Percentiles rank a stretch among this genome's conserved stretches.
Conservation (phyloP, 2,329 filamentous ascomycete species). For the Rhynchosporium graminicola region DNA sequence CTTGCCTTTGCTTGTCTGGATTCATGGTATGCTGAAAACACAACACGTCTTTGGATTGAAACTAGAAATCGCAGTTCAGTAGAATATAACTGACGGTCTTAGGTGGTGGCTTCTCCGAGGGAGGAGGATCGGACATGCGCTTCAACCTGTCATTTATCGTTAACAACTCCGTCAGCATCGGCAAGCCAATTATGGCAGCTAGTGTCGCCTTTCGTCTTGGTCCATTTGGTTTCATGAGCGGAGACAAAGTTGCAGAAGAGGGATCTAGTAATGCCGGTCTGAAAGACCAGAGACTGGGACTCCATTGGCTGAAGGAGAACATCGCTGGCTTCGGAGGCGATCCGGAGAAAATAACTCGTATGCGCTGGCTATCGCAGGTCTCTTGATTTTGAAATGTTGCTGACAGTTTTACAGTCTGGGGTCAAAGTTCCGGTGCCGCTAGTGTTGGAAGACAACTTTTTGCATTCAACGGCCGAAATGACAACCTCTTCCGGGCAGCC, state of each 20-base stretch:
- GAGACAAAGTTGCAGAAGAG: slow-evolving; percentile 50
- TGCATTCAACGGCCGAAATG: neutral
- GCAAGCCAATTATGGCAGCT: slow-evolving; percentile 46
- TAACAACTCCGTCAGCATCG: slow-evolving; percentile 43
- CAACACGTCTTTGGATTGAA: too few relatives aligned
- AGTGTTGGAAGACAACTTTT: neutral
- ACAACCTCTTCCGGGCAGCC: neutral
- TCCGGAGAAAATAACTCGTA: slow-evolving; percentile 37
- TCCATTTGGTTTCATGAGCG: slow-evolving; percentile 66
- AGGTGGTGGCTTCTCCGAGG: slow-evolving; percentile 26
- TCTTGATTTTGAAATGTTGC: too few relatives aligned
- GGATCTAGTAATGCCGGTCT: slow-evolving; percentile 63
- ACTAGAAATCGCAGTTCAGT: too few relatives aligned
- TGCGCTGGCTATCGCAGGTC: too few relatives aligned
- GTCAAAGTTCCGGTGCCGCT: slow-evolving; percentile 38
- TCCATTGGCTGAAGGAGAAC: slow-evolving; percentile 55
- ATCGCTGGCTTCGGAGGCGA: slow-evolving; percentile 34
- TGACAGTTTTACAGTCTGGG: slow-evolving; percentile 42
- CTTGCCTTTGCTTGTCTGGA: too few relatives aligned
- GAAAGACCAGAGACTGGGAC: slow-evolving; percentile 57
- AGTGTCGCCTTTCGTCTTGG: slow-evolving; percentile 63
- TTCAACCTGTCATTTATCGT: slow-evolving; percentile 57
- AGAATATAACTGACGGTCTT: too few relatives aligned
- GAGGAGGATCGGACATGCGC: slow-evolving; percentile 20
- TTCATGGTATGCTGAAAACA: too few relatives aligned